Evolutionary conservation across 164 flowering plant species (phyloP).

Genomic region (Stephania yunnanensis): DNA sequence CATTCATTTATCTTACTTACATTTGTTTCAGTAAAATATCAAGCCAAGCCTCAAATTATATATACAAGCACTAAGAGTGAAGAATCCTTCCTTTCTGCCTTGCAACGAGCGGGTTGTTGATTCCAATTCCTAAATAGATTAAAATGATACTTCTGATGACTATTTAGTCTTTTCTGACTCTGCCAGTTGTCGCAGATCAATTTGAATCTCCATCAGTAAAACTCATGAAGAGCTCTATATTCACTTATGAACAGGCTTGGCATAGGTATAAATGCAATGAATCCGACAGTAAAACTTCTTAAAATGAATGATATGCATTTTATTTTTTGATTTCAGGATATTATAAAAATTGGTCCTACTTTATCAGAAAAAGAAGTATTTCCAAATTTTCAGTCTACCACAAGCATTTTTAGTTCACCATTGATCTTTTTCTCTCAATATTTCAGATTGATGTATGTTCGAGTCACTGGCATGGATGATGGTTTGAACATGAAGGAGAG

Average conservation of each 20-base stretch:
- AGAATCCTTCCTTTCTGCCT: slow-evolving; percentile 71
- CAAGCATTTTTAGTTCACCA: too few relatives aligned
- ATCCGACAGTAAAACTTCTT: neutral
- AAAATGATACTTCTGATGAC: neutral
- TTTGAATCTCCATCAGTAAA: slow-evolving; percentile 56
- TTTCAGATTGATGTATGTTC: slow-evolving; percentile 78
- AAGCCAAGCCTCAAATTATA: slow-evolving; percentile 71
- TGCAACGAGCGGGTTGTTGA: slow-evolving; percentile 67
- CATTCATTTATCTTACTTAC: neutral
- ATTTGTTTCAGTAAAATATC: slow-evolving; percentile 75
- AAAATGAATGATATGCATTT: neutral
- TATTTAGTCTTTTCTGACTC: slow-evolving; percentile 13
- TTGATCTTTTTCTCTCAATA: neutral
- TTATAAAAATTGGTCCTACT: neutral
- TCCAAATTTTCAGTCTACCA: neutral
- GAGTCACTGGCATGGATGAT: slow-evolving; percentile 93
- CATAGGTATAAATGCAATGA: slow-evolving; percentile 56
- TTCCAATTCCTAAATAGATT: neutral
- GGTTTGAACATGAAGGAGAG: slow-evolving; percentile 85
- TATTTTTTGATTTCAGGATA: neutral
- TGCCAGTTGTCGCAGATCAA: slow-evolving; percentile 50
- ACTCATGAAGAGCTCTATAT: slow-evolving; percentile 85
- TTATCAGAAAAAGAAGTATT: neutral
- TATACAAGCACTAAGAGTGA: slow-evolving; percentile 93
- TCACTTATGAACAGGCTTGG: slow-evolving; percentile 99